Conservation (phyloP, 2,329 filamentous ascomycete genomes). For the Neurospora sp. region DNA sequence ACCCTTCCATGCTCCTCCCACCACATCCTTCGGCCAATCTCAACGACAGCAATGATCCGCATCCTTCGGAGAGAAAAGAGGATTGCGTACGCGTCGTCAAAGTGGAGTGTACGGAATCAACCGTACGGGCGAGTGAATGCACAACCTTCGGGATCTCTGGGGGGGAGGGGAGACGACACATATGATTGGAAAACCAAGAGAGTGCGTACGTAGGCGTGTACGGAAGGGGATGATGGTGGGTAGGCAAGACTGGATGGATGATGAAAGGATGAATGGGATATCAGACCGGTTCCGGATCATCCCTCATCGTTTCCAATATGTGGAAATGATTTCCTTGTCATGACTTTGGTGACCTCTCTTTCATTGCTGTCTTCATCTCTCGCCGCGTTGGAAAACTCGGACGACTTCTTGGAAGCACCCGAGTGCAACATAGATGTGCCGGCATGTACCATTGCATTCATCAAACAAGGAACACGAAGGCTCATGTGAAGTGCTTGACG, state of each 20-base stretch:
- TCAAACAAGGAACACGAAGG: background rate
- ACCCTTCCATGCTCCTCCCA: background rate
- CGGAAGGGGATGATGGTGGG: background rate
- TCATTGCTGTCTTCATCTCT: background rate
- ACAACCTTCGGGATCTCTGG: background rate
- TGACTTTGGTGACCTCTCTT: background rate
- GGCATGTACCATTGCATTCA: background rate
- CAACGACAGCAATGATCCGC: background rate
- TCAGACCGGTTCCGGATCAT: background rate
- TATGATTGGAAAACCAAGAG: background rate
- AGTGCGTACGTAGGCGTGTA: background rate
- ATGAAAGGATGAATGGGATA: background rate
- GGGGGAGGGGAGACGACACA: background rate
- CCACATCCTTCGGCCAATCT: background rate
- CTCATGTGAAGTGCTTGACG: background rate
- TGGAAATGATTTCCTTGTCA: background rate
- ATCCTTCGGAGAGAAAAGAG: background rate
- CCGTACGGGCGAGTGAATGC: background rate
- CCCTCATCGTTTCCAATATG: background rate
- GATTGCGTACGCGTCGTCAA: background rate
- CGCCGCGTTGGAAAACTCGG: background rate
- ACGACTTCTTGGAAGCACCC: background rate
- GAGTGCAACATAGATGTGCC: background rate
- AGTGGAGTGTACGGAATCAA: background rate
- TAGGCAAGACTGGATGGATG: background rate